Evolutionary conservation across 202 grass and related monocot species (phyloP), one percentile per base, ranked within the genome.

Genomic region (Dendrocalamus latiflorus): DNA sequence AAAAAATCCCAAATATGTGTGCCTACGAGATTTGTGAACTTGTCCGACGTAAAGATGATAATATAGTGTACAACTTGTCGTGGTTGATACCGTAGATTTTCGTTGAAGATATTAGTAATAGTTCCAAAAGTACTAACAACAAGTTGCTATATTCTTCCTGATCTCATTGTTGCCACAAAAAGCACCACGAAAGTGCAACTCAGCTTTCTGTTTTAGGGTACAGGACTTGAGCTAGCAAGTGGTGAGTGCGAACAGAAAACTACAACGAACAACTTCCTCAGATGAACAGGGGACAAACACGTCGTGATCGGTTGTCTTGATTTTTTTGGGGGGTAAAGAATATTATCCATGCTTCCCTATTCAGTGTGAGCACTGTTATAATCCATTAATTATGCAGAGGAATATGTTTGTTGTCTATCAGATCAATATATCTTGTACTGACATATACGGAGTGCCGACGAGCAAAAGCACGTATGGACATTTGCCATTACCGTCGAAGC

Each of bases 371-470:
- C 59, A 21, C 16, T 83, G 36, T 17, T 33, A 16, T 14, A 20
- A 33, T 55, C 59, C 15, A 58, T 66, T 81, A 9, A 62, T 49
- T 30, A 69, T 72, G 79, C 53, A n/a, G n/a, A 74, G 30, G 58
- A 65, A 50, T 72, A 83, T 51, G 17, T 34, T 68, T 78, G 65
- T 34, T 71, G 25, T 3, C 12, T 54, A 20, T 80, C 75, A 80
- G 70, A 75, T 55, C 44, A 34, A 42, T 51, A 42, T 24, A 41
- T 49, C 33, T 66, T 54, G 21, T 38, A 55, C 25, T 24, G 33
- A 65, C 14, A 55, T 6, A 72, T 28, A 48, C 4, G 11, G 17
- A 50, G 45, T 20, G n/a, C 11, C 15, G 43, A 65, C 60, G 22
- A 28, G 44, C 22, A 45, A 56, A 67, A 57, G 37, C 56, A 38